These are phyloP conservation scores for Xylaria grammica DNA, from an alignment of 495 filamentous ascomycete genomes.

Conservation along the genomic window DNA sequence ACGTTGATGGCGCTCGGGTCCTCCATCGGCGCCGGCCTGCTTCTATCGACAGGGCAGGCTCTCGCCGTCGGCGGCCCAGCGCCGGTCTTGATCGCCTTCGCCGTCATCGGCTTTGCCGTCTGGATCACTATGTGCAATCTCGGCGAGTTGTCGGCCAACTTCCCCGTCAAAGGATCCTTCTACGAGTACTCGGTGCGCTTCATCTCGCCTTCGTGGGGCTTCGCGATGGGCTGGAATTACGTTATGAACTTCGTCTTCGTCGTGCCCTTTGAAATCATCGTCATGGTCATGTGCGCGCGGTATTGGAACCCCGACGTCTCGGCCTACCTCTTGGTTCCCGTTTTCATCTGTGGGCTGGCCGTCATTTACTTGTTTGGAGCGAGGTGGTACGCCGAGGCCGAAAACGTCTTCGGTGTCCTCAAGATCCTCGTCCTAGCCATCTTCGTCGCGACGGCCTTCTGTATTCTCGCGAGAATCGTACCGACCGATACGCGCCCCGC, in stretches of 20 bases:
- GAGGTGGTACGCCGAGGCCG: slow-evolving; percentile 59
- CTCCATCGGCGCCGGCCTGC: slow-evolving; percentile 70
- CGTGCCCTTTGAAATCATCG: slow-evolving; percentile 51
- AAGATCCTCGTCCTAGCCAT: slow-evolving; percentile 49
- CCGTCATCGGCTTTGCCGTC: slow-evolving; percentile 42
- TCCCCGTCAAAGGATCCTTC: slow-evolving; percentile 57
- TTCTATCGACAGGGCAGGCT: slow-evolving; percentile 65
- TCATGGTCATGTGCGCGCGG: slow-evolving; percentile 52
- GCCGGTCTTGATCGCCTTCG: slow-evolving; percentile 59
- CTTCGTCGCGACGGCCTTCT: slow-evolving; percentile 49
- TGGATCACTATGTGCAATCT: slow-evolving; percentile 56
- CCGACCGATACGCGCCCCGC: slow-evolving; percentile 30
- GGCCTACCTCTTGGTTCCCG: slow-evolving; percentile 46
- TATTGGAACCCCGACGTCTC: slow-evolving; percentile 55
- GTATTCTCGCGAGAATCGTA: slow-evolving; percentile 44
- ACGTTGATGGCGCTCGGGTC: slow-evolving; percentile 63
- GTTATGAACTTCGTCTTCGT: slow-evolving; percentile 58
- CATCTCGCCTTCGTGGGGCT: slow-evolving; percentile 70
- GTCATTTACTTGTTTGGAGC: slow-evolving; percentile 67
- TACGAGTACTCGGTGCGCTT: slow-evolving; percentile 66
- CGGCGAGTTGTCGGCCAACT: slow-evolving; percentile 67
- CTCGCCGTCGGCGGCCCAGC: slow-evolving; percentile 65
- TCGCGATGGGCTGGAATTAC: slow-evolving; percentile 77
- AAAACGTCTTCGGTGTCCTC: slow-evolving; percentile 54
- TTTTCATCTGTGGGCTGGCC: slow-evolving; percentile 46